Evolutionary conservation across 2,329 filamentous ascomycete genomes (phyloP), one percentile per base, ranked within the genome.

Genomic region (Hyphodiscus sp.): DNA sequence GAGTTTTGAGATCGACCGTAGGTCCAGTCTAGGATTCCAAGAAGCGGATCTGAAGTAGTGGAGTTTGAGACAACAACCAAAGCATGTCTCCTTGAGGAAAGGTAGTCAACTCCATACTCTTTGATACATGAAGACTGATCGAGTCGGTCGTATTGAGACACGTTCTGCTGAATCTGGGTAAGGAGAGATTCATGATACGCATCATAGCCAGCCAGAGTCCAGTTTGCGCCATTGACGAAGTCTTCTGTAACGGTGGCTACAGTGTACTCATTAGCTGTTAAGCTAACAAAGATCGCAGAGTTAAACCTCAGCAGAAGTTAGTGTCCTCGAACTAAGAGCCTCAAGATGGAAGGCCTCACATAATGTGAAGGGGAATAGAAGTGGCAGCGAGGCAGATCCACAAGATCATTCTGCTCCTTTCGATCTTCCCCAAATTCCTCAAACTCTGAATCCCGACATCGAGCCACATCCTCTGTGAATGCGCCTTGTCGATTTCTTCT

Each of bases 401-500:
- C 8, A 64, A 42, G 20, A 56, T 20, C 33, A 58, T 50, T 16
- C 53, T 52, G 13, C 16, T 42, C 46, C 46, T 50, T 13, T 48
- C 30, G 16, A 61, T 59, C 33, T 57, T 50, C 44, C 33, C 46
- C 13, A 73, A 33, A 54, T 74, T 76, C 0, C 71, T 64, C 3
- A 70, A 33, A 29, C 71, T 74, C 16, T 70, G 64, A 11, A 75
- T 64, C 0, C 77, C 75, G 33, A 77, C 71, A 33, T 74, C 71
- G 0, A 79, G 60, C 71, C 71, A 74, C 10, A 58, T 63, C 1
- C 67, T 60, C 42, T 63, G 57, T 0, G 57, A 48, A 63, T 82
- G 79, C 0, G 76, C 76, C 13, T 57, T 58, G 47, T 81, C 73
- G 11, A 81, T 62, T 42, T 81, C 76, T 8, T 61, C 54, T 20